Evolutionary conservation across 148 eudicot species (phyloP), one percentile per base, ranked within the genome.

Genomic region (Limonium bicolor): DNA sequence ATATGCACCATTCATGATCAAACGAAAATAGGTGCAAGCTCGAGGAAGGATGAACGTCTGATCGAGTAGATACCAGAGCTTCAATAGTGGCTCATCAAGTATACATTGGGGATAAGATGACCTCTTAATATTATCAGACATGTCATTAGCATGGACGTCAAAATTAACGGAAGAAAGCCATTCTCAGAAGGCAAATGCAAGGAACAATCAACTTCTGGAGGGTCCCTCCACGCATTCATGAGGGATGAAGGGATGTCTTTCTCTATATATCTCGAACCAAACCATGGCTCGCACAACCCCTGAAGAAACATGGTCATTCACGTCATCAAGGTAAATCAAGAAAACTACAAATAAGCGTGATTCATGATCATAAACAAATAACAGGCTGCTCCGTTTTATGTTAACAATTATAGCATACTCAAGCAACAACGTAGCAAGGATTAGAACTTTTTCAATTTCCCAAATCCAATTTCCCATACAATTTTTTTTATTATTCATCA

Each of bases 61-160:
- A 59, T 90, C 99, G 41, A 85, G 78, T 76, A 80, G 84, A 76
- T 80, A 77, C 99, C 95, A 90, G 47, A 78, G 62, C 74, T 76
- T 84, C 72, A 85, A 55, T 43, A 61, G 59, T 36, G 85, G 79
- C 60, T 73, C 88, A 63, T 85, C 99, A 58, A 84, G 64, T 68
- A 90, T 69, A 67, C 87, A 75, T 73, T 55, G 64, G 7, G 99
- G 95, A 42, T 41, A 66, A 36, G 71, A 53, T 59, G 46, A 59
- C 54, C 28, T 58, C 15, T 35, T 54, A 34, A 32, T 15, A 32
- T 62, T 67, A 55, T 46, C 51, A 6, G 82, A 61, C 46, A 63
- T 38, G 48, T 46, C 69, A 35, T 66, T 68, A 46, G 75, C 85
- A 63, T 78, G 74, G 18, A 90, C 65, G 33, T 78, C 65, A 58